Base-by-base conservation (phyloP, 495 filamentous ascomycete genomes). In the Trichoderma parareesei region DNA sequence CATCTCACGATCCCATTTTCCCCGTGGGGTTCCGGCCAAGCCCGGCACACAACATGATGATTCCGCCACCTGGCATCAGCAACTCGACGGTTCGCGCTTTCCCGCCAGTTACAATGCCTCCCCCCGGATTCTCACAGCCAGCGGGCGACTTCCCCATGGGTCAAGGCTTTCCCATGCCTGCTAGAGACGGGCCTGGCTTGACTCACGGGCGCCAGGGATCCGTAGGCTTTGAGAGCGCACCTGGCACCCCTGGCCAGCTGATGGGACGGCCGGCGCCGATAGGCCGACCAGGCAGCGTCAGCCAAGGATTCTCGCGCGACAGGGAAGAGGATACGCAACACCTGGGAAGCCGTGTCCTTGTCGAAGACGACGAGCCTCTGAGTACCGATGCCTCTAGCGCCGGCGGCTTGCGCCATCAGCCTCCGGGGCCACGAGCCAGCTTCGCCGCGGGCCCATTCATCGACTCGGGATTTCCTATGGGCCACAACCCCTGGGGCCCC, bases 281-380 rank as follows among this genome's bases (percentile, higher is more conserved):
- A 64, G 89, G 92, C 65, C 85, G 92, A 44, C 93, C 94, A 2
- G 86, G 87, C 27, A 98, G 92, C 74, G 86, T 88, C 20, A 79
- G 81, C 20, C 73, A 78, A 11, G 74, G 76, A 3, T 78, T 77
- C 62, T 74, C 81, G 16, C 77, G 74, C 35, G 77, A 79, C 53
- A 73, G 78, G 46, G 91, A 97, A 64, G 85, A 92, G 63, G 77
- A 95, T 57, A 90, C 85, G 64, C 82, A 86, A 61, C 91, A 93
- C 71, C 82, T 98, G n/a, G 95, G 94, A 10, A 97, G 93, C 75
- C 92, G 88, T 73, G 93, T 93, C 9, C 78, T 98, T n/a, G 79
- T 97, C 44, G 93, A 95, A n/a, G 61, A 63, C 27, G 61, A 63
- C 35, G 61, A 63, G 14, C 61, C 61, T 0, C 27, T 63, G 18